A percentile compares a stretch with the other conserved stretches of the same genome.
Conservation (phyloP, 257 asterid genomes). For the Plantago ovata region DNA sequence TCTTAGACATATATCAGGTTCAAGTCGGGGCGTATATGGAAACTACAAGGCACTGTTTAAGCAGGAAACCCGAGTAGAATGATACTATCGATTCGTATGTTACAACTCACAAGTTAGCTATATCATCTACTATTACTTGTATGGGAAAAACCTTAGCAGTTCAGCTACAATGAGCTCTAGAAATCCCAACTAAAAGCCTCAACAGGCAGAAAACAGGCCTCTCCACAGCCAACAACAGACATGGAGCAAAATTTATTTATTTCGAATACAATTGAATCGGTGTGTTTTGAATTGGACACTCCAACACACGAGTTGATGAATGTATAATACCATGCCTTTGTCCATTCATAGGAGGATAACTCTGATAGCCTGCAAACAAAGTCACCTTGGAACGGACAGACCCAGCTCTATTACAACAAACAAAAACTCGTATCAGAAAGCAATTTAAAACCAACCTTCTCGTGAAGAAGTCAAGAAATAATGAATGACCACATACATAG, state of each 20-base stretch:
- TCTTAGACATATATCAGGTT: too few species aligned
- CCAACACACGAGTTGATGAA: conserved; percentile 2
- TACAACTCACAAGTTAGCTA: too few species aligned
- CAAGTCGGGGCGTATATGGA: too few species aligned
- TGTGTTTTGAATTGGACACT: conserved; percentile 1
- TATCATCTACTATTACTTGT: too few species aligned
- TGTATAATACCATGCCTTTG: neutral
- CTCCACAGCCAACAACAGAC: neutral
- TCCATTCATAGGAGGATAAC: conserved; percentile 2
- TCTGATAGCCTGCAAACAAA: conserved; percentile 28
- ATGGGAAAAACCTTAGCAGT: too few species aligned
- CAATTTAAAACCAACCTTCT: conserved; percentile 10
- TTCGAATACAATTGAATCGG: neutral
- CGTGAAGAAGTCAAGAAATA: conserved; percentile 5
- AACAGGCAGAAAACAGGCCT: neutral
- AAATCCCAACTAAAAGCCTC: neutral
- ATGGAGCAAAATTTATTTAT: conserved; percentile 3
- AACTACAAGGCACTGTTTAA: too few species aligned
- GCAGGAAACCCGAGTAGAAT: too few species aligned
- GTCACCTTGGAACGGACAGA: conserved; percentile 87
- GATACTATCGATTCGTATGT: too few species aligned
- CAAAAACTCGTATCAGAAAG: conserved; percentile 37
- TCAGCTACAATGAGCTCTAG: too few species aligned
- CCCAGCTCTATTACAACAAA: conserved; percentile 70
- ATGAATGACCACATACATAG: too few species aligned